Percentiles rank a stretch among this genome's conserved stretches.
These are phyloP conservation scores for Skeletonema potamos DNA, from an alignment of 108 stramenopile genomes.

Conservation along the genomic window DNA sequence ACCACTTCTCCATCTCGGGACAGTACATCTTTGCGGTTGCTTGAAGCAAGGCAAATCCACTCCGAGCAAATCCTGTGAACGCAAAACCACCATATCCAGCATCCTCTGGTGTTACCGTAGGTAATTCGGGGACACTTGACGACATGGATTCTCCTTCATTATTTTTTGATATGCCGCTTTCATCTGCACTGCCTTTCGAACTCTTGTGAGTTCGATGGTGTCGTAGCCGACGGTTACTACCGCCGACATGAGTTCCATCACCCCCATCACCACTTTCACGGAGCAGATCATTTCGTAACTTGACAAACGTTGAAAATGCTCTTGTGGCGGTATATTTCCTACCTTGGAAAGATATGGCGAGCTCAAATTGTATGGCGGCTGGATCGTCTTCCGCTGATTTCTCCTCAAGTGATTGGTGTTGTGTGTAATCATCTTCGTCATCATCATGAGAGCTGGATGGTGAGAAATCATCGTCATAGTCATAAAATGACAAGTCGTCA, in stretches of 20 bases:
- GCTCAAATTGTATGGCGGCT: conserved; percentile 71
- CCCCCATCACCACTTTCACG: conserved; percentile 50
- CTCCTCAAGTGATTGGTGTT: conserved; percentile 7
- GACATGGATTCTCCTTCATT: background rate
- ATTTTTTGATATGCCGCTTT: background rate
- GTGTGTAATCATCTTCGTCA: background rate
- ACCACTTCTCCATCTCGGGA: conserved; percentile 74
- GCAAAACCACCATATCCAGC: conserved; percentile 23
- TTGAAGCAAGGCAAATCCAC: conserved; percentile 73
- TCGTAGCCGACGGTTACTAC: background rate
- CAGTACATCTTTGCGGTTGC: conserved; percentile 63
- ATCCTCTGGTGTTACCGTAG: conserved; percentile 34
- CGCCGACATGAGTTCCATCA: conserved; percentile 11
- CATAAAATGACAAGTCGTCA: conserved; percentile 48
- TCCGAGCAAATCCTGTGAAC: conserved; percentile 49
- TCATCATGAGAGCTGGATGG: conserved; percentile 12
- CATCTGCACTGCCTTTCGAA: background rate
- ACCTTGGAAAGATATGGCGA: conserved; percentile 69
- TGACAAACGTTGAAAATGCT: conserved; percentile 66
- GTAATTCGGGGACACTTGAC: conserved; percentile 65
- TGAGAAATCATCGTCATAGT: conserved; percentile 41
- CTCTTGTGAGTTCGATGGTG: background rate
- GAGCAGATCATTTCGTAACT: conserved; percentile 71
- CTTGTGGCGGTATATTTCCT: conserved; percentile 72
- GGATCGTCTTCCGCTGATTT: conserved; percentile 12